These are phyloP conservation scores for Rhodotorula toruloides DNA, from an alignment of 768 basidiomycete genomes.

Conservation along the genomic window DNA sequence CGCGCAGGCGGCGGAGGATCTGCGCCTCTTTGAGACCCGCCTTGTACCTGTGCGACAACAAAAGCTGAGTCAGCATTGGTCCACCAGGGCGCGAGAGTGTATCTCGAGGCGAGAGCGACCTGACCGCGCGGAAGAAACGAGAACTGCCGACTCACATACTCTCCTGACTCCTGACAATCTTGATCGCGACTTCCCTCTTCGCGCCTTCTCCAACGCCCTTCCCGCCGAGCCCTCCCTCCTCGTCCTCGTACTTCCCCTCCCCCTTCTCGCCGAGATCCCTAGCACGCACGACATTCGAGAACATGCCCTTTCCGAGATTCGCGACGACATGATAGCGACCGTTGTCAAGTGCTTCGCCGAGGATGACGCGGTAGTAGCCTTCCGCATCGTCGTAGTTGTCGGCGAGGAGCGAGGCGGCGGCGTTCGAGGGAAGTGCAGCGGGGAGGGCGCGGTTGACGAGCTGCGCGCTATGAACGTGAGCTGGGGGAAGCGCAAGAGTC, in stretches of 20 bases:
- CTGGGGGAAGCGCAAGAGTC: too few species aligned
- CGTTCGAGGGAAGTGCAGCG: not conserved
- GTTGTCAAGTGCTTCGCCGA: slow-evolving; percentile 87
- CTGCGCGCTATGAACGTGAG: slow-evolving; percentile 46
- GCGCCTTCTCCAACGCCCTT: slow-evolving; percentile 52
- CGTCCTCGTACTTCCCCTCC: slow-evolving; percentile 66
- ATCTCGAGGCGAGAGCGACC: slow-evolving; percentile 15
- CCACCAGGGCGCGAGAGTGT: too few species aligned
- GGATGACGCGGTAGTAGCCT: slow-evolving; percentile 89
- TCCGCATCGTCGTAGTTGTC: slow-evolving; percentile 91
- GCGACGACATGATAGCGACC: slow-evolving; percentile 92
- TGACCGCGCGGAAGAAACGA: not conserved
- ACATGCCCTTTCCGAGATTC: slow-evolving; percentile 97
- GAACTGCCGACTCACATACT: slow-evolving; percentile 66
- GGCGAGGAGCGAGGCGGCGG: slow-evolving; percentile 48
- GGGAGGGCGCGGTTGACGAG: slow-evolving; percentile 57
- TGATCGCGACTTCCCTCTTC: slow-evolving; percentile 82
- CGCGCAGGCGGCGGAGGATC: slow-evolving; percentile 76
- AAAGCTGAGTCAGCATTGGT: too few species aligned
- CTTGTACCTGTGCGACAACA: too few species aligned
- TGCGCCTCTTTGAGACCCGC: slow-evolving; percentile 87
- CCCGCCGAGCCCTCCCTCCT: slow-evolving; percentile 64
- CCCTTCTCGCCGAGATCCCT: slow-evolving; percentile 52
- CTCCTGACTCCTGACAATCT: slow-evolving; percentile 91
- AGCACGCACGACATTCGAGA: slow-evolving; percentile 91